These are phyloP conservation scores for Abrus precatorius DNA, from an alignment of 306 rosid genomes.

Conservation along the genomic window DNA sequence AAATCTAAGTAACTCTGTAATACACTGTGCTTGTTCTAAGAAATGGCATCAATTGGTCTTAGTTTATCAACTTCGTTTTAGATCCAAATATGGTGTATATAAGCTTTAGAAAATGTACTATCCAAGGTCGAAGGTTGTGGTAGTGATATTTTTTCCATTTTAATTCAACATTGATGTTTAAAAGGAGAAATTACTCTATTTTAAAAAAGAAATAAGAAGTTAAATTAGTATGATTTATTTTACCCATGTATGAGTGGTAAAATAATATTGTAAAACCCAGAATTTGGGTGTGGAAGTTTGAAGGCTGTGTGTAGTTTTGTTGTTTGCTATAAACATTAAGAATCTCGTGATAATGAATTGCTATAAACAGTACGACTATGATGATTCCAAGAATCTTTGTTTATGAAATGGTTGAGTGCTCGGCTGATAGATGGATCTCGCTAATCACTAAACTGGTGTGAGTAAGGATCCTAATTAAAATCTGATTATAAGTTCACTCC, in stretches of 20 bases:
- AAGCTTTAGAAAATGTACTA: not conserved
- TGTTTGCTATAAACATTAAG: not conserved
- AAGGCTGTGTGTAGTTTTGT: slow-evolving; percentile 13
- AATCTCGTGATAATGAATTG: not conserved
- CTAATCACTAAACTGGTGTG: slow-evolving; percentile 5
- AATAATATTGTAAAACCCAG: slow-evolving; percentile 9
- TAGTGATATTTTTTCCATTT: not conserved
- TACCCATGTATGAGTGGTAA: not conserved
- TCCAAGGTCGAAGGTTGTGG: not conserved
- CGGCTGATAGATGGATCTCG: not conserved
- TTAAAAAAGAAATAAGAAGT: not conserved
- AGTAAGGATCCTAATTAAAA: not conserved
- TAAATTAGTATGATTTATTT: not conserved
- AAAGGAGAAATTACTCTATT: not conserved
- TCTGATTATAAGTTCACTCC: slow-evolving; percentile 19
- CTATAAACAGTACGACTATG: not conserved
- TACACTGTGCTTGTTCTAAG: not conserved
- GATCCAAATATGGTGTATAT: not conserved
- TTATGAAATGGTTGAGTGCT: not conserved
- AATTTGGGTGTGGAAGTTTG: not conserved
- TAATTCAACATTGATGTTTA: slow-evolving; percentile 3
- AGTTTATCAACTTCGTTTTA: not conserved
- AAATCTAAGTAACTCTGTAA: not conserved
- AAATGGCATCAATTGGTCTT: slow-evolving; percentile 10
- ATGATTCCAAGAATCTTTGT: not conserved